These are phyloP conservation scores for Anthoceros angustus DNA, from an alignment of 225 moss, liverwort and hornwort species.

Conservation along the genomic window DNA sequence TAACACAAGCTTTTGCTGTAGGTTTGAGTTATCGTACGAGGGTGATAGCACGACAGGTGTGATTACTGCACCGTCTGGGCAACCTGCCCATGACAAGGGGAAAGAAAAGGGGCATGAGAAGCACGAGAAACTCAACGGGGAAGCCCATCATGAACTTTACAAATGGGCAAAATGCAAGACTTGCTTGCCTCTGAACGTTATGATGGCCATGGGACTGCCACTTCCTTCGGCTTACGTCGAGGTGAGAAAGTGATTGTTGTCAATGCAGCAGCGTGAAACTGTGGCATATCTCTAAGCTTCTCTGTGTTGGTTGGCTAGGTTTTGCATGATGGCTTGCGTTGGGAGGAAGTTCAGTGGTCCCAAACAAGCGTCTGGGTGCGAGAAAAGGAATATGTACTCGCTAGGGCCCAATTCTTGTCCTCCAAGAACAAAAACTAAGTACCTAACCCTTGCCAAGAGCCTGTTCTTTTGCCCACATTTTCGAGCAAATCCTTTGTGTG, in stretches of 20 bases:
- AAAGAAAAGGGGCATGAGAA: conserved; percentile 59
- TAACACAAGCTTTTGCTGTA: conserved; percentile 7
- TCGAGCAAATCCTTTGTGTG: neutral
- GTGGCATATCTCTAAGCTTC: neutral
- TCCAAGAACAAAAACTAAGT: conserved; percentile 7
- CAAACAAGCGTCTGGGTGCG: conserved; percentile 81
- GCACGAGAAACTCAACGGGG: conserved; percentile 50
- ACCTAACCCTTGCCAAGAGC: neutral
- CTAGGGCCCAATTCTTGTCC: conserved; percentile 80
- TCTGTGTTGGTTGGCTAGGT: conserved; percentile 37
- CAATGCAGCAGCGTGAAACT: neutral
- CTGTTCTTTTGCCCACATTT: neutral
- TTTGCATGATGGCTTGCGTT: conserved; percentile 57
- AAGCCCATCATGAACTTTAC: conserved; percentile 35
- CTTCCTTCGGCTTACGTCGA: conserved; percentile 42
- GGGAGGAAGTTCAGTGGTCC: conserved; percentile 98
- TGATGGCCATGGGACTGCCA: conserved; percentile 77
- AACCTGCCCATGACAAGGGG: conserved; percentile 25
- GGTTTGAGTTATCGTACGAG: conserved; percentile 46
- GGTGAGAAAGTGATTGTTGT: conserved; percentile 14
- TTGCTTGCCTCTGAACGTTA: conserved; percentile 47
- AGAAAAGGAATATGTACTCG: conserved; percentile 63
- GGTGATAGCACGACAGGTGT: conserved; percentile 31
- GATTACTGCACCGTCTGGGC: conserved; percentile 27
- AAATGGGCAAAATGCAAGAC: conserved; percentile 71